phyloP scores from a whole-genome alignment of 805 yeast genomes.

The Lachancea sp. region DNA sequence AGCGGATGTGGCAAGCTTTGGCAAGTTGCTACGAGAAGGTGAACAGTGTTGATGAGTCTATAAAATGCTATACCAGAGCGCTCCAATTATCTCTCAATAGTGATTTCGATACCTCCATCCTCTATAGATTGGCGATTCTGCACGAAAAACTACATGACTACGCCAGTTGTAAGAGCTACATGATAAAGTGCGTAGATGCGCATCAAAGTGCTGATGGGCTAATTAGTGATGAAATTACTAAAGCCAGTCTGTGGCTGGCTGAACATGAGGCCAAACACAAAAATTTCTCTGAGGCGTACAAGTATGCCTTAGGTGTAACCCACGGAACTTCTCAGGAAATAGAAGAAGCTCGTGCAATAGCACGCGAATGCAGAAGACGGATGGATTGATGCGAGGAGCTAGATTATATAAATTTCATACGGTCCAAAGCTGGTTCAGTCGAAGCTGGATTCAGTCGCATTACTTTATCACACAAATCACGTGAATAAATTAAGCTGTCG shows the following conservation, averaged over 20 bases:
- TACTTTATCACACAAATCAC: no score
- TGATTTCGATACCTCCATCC: conserved; percentile 46
- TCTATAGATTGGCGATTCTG: conserved; percentile 59
- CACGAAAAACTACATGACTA: conserved; percentile 51
- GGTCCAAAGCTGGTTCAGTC: no score
- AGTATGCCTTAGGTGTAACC: conserved; percentile 62
- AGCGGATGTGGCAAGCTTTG: conserved; percentile 94
- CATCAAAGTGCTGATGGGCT: conserved; percentile 57
- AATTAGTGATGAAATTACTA: conserved; percentile 63
- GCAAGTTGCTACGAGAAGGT: conserved; percentile 84
- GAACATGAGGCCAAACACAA: conserved; percentile 49
- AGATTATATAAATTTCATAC: no score
- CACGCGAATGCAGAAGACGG: conserved; percentile 65
- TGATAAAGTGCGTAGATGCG: conserved; percentile 51
- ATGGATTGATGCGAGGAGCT: conserved; percentile 25
- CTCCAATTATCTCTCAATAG: conserved; percentile 46
- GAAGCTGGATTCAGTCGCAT: no score
- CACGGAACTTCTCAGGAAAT: conserved; percentile 77
- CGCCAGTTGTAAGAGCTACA: conserved; percentile 50
- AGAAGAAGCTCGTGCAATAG: conserved; percentile 82
- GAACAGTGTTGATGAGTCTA: conserved; percentile 61
- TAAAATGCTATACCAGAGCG: conserved; percentile 78
- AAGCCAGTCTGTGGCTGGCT: conserved; percentile 85
- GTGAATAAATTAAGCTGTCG: no score
- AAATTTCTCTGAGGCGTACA: conserved; percentile 63